A percentile compares a stretch with the other conserved stretches of the same genome.
Evolutionary conservation across 2,329 filamentous ascomycete genomes (phyloP).

Genomic region (Diaporthe sp.): DNA sequence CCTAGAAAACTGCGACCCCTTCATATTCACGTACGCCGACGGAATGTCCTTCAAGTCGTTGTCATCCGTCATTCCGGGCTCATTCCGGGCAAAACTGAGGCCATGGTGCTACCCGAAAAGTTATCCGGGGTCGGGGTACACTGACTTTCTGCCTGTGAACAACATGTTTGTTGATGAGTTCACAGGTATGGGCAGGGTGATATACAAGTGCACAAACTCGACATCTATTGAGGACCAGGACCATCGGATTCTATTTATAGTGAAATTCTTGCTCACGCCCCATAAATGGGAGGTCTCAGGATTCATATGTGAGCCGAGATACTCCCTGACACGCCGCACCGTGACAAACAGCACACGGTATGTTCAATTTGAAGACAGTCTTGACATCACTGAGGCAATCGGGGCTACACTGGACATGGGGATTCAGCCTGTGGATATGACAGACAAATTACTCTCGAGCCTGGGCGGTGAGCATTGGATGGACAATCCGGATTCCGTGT

Average conservation of each 20-base stretch:
- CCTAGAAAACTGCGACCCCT: background rate
- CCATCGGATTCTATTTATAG: background rate
- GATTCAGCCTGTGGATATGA: background rate
- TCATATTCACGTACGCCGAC: background rate
- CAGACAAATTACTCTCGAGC: too few species aligned
- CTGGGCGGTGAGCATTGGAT: too few species aligned
- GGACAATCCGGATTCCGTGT: too few species aligned
- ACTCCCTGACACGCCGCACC: background rate
- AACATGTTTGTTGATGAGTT: too few species aligned
- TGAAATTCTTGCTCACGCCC: rapidly evolving
- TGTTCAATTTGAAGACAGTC: background rate
- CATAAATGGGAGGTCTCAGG: background rate
- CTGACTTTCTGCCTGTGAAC: too few species aligned
- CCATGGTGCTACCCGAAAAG: too few species aligned
- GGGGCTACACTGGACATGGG: background rate
- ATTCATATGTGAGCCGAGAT: background rate
- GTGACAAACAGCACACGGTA: background rate
- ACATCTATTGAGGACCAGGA: background rate
- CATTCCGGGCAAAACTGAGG: too few species aligned
- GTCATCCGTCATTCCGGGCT: too few species aligned
- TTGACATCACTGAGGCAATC: background rate
- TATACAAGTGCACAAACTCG: background rate
- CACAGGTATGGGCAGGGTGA: too few species aligned
- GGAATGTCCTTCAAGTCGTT: too few species aligned
- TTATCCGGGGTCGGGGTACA: too few species aligned